Evolutionary conservation across 2,329 filamentous ascomycete species (phyloP).

Genomic region (Xylariaceae sp.): DNA sequence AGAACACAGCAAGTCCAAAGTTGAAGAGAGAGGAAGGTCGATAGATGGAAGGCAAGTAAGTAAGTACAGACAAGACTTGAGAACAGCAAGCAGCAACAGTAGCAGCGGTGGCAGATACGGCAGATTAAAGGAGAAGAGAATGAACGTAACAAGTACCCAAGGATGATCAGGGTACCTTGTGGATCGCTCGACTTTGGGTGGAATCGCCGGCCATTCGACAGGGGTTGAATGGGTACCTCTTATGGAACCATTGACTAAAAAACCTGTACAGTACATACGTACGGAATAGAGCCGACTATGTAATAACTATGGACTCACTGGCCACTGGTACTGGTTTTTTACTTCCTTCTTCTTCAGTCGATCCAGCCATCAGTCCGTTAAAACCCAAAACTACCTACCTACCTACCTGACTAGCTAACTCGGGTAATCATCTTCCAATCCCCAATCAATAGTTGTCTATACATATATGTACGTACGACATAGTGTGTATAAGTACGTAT

Average conservation of each 20-base stretch:
- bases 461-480: too few species aligned
- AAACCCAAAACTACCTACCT: neutral
- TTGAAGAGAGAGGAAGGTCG: conserved; percentile 1
- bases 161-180: conserved; percentile 25
- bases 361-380: neutral
- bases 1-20: conserved; percentile 2
- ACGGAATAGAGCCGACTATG: neutral
- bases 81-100: conserved; percentile 16
- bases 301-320: too few species aligned
- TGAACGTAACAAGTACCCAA: conserved; percentile 26
- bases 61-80: neutral
- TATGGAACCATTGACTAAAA: conserved; percentile 27
- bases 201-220: neutral
- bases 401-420: neutral
- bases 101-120: conserved; percentile 16
- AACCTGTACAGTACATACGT: too few species aligned
- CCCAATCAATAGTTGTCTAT: too few species aligned
- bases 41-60: conserved; percentile 5
- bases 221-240: conserved; percentile 16
- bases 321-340: neutral
- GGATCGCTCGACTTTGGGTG: conserved; percentile 18
- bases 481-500: too few species aligned
- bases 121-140: conserved; percentile 30
- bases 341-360: conserved; percentile 19
- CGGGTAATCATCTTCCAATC: neutral